phyloP scores from a whole-genome alignment of 495 filamentous ascomycete genomes.

The Trichoderma virens region DNA sequence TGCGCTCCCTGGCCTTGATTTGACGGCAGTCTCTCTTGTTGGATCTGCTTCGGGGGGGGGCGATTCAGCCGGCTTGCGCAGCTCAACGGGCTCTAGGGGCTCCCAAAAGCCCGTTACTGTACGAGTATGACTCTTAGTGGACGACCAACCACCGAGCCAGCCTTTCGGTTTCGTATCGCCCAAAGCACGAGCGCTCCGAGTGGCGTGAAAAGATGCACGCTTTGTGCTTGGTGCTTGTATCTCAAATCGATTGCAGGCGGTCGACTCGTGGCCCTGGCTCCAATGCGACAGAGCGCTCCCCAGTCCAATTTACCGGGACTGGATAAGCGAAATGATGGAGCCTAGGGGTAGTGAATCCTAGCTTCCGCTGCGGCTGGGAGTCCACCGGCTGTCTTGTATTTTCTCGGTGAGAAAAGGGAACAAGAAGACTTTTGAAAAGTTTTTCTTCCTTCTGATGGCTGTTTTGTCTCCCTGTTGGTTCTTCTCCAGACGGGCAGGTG shows the following conservation, averaged over 20 bases:
- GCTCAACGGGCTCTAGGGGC: background rate
- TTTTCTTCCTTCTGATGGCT: background rate
- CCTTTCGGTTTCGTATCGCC: background rate
- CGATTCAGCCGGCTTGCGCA: conserved; percentile 4
- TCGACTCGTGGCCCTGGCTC: conserved; percentile 1
- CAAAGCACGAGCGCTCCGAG: background rate
- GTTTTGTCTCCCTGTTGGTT: conserved; percentile 5
- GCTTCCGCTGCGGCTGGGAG: background rate
- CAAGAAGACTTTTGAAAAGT: background rate
- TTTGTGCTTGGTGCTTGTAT: background rate
- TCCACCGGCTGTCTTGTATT: background rate
- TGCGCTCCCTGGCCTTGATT: background rate
- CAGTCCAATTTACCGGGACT: conserved; percentile 10
- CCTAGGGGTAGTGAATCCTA: conserved; percentile 3
- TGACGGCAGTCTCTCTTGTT: background rate
- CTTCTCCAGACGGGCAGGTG: background rate
- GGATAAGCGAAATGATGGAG: conserved; percentile 10
- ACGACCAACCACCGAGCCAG: conserved; percentile 5
- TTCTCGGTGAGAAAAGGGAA: background rate
- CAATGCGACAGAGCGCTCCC: background rate
- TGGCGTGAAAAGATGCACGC: background rate
- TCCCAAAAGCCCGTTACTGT: too few species aligned
- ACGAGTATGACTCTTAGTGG: background rate
- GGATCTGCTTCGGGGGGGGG: background rate
- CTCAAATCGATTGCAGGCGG: background rate